phyloP scores from a whole-genome alignment of 805 yeast species.

The Metschnikowia henanensis region DNA sequence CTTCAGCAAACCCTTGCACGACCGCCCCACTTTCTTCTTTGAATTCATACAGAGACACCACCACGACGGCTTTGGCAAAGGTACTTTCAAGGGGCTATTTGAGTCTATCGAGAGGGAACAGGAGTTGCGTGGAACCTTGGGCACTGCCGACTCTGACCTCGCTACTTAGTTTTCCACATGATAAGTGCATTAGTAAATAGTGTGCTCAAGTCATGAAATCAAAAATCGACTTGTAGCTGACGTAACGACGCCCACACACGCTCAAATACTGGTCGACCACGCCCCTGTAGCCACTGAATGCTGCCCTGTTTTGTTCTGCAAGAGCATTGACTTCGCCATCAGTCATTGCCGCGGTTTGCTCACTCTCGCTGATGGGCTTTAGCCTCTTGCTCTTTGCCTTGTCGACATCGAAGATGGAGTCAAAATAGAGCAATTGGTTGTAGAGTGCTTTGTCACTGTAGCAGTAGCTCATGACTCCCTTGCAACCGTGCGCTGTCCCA shows the following conservation, averaged over 20 bases:
- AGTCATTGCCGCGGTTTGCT: constrained; percentile 21
- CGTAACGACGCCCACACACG: constrained; percentile 87
- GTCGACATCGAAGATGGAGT: constrained; percentile 77
- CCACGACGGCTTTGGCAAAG: constrained; percentile 87
- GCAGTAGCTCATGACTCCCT: constrained; percentile 77
- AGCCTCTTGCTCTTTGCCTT: constrained; percentile 61
- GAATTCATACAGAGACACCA: constrained; percentile 80
- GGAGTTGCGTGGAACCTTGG: constrained; percentile 61
- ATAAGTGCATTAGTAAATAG: not conserved
- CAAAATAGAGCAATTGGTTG: constrained; percentile 80
- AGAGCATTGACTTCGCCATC: constrained; percentile 65
- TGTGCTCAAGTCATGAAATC: constrained; percentile 44
- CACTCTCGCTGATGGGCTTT: constrained; percentile 49
- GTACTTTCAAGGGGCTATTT: constrained; percentile 80
- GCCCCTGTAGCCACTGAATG: constrained; percentile 51
- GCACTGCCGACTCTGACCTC: constrained; percentile 9
- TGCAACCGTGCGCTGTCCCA: constrained; percentile 63
- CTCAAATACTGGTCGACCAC: constrained; percentile 72
- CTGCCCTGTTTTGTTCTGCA: constrained; percentile 73
- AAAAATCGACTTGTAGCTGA: constrained; percentile 81
- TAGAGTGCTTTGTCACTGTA: constrained; percentile 81
- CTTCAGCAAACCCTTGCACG: constrained; percentile 74
- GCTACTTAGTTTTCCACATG: not conserved
- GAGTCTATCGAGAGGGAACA: constrained; percentile 84
- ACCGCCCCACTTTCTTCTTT: constrained; percentile 78